A percentile compares a stretch with the other conserved stretches of the same genome.
phyloP scores from a whole-genome alignment of 192 early-diverging fungal genomes.

The Coemansia interrupta region DNA sequence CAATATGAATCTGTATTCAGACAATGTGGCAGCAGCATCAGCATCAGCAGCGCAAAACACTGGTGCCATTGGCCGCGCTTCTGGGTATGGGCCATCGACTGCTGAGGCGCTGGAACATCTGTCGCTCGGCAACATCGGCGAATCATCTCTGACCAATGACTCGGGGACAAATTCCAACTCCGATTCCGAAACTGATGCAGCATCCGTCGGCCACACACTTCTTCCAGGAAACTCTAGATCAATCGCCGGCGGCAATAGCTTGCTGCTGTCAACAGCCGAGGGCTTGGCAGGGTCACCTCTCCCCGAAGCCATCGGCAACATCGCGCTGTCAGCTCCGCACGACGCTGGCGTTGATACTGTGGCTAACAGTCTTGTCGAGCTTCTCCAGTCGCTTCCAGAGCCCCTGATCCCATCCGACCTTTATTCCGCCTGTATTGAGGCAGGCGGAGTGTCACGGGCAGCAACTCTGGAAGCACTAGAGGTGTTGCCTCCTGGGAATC shows the following conservation, averaged over 20 bases:
- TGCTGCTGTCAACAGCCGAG: conserved; percentile 1
- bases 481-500: conserved; percentile 62
- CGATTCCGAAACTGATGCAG: conserved; percentile 12
- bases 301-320: conserved; percentile 52
- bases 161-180: conserved; percentile 13
- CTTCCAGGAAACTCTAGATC: conserved; percentile 3
- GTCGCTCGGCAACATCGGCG: conserved; percentile 20
- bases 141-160: not conserved
- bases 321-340: conserved; percentile 42
- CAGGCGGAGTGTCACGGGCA: conserved; percentile 50
- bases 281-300: conserved; percentile 29
- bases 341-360: conserved; percentile 67
- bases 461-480: conserved; percentile 56
- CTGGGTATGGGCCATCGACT: conserved; percentile 10
- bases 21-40: not conserved
- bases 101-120: conserved; percentile 39
- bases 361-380: conserved; percentile 60
- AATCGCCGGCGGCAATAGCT: conserved; percentile 4
- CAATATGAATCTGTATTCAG: conserved; percentile 8
- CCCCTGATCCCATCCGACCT: conserved; percentile 68
- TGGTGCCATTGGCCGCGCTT: not conserved
- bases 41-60: too few species aligned
- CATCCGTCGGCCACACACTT: not conserved
- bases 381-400: conserved; percentile 69
- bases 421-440: conserved; percentile 62